phyloP scores from a whole-genome alignment of 1,139 yeast genomes.

The Diutina mesorugosa region DNA sequence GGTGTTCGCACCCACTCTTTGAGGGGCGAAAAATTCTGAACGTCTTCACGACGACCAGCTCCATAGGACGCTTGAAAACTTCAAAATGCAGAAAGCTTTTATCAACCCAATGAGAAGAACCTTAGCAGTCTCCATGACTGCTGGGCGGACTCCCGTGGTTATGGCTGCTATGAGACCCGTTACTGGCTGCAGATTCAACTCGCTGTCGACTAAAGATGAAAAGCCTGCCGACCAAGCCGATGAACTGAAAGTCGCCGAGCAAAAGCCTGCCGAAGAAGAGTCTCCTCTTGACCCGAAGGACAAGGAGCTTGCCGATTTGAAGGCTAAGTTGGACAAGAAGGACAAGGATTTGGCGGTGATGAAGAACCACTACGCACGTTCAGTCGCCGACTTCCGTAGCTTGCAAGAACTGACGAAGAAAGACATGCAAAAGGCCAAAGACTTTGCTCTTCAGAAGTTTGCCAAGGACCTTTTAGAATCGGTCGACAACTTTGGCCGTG shows the following conservation, averaged over 20 bases:
- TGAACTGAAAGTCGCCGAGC: neutral
- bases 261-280: constrained; percentile 4
- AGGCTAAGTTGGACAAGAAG: constrained; percentile 47
- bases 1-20: neutral
- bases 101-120: constrained; percentile 1
- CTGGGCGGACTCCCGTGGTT: neutral
- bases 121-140: neutral
- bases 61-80: neutral
- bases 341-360: constrained; percentile 73
- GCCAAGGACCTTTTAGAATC: constrained; percentile 87
- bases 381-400: constrained; percentile 88
- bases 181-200: constrained; percentile 11
- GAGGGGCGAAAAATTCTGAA: neutral
- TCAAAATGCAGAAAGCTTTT: neutral
- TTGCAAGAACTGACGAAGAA: constrained; percentile 83
- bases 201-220: constrained; percentile 11
- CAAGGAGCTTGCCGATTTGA: constrained; percentile 23
- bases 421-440: constrained; percentile 78
- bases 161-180: neutral
- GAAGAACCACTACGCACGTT: constrained; percentile 73
- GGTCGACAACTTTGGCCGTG: constrained; percentile 83
- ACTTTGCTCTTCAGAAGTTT: constrained; percentile 85
- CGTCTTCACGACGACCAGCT: neutral
- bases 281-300: constrained; percentile 7
- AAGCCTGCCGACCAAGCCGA: constrained; percentile 6